Percentiles rank a stretch among this genome's conserved stretches.
Evolutionary conservation across 257 asterid genomes (phyloP).

Genomic region (Misopates orontium): DNA sequence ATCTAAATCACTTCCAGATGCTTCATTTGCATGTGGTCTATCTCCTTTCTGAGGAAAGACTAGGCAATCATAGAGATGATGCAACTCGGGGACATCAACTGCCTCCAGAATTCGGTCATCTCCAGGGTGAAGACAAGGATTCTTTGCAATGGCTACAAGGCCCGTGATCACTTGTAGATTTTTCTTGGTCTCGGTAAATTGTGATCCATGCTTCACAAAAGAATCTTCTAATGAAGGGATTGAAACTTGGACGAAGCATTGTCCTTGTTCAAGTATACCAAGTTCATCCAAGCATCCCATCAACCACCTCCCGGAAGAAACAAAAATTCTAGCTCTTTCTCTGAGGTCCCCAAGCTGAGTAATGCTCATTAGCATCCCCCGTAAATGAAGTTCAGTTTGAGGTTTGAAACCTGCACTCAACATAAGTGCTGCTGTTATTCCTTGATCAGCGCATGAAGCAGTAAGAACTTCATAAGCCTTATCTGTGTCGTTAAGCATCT

Average conservation of each 20-base stretch:
- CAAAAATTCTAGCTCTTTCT: constrained; percentile 80
- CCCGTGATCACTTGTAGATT: constrained; percentile 61
- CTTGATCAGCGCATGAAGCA: constrained; percentile 73
- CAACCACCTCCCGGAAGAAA: constrained; percentile 83
- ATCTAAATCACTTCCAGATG: constrained; percentile 95
- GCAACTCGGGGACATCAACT: constrained; percentile 61
- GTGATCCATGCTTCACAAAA: constrained; percentile 69
- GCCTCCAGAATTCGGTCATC: constrained; percentile 90
- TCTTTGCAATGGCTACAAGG: constrained; percentile 80
- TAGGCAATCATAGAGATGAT: constrained; percentile 75
- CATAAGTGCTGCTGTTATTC: constrained; percentile 80
- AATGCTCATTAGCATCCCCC: constrained; percentile 84
- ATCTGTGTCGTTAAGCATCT: constrained; percentile 64
- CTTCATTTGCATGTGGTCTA: constrained; percentile 89
- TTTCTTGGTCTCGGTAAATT: constrained; percentile 50
- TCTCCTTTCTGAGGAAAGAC: constrained; percentile 91
- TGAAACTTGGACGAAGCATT: constrained; percentile 86
- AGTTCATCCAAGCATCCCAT: constrained; percentile 95
- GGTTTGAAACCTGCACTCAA: constrained; percentile 87
- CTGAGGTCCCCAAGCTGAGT: constrained; percentile 86
- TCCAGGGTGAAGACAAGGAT: constrained; percentile 96
- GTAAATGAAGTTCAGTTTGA: constrained; percentile 73
- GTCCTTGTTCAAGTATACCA: constrained; percentile 76
- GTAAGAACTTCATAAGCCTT: constrained; percentile 76
- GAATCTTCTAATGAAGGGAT: constrained; percentile 63